Evolutionary conservation across 768 basidiomycete species (phyloP), one percentile per base, ranked within the genome.

Genomic region (Mycena pura): DNA sequence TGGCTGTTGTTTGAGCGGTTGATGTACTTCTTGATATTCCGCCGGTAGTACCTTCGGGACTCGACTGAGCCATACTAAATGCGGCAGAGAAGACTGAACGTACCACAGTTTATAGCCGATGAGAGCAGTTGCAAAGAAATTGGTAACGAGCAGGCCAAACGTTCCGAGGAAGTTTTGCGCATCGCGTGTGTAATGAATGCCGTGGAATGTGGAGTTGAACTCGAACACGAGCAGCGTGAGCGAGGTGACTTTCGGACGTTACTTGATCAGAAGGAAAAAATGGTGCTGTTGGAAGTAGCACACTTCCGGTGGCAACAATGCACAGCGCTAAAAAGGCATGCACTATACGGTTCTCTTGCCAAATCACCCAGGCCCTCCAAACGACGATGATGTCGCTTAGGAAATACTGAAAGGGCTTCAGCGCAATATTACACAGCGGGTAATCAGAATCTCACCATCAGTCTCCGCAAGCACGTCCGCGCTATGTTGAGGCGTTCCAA

Each of bases 311-410:
- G 6, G 41, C 51, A 11, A 64, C 6, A 27, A 68, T 22, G 39
- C 61, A 68, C 3, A 64, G 29, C 24, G 65, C 61, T 9, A 66
- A 55, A 22, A 55, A 31, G 1, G 55, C 43, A 39, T 59, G 67
- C 5, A 68, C 59, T 1, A 53, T 32, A 41, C 43, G 48, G 49
- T 60, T 63, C 14, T 64, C 43, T 14, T 24, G 52, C 67, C 67
- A 68, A 10, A 68, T 59, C 3, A 63, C 64, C 61, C 57, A 68
- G 17, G 67, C 63, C 6, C 67, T 27, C 67, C 67, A 68, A 11
- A 65, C 57, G 15, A 68, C 67, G 28, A 67, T 67, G 15, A 62
- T 36, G n/a, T 67, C 66, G 29, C 63, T 61, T 15, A 67, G 51
- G 22, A 67, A 61, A 31, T 64, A 67, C 63, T 66, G n/a, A 7